Conservation (phyloP, 305 asterid genomes). For the Fraxinus baroniana region DNA sequence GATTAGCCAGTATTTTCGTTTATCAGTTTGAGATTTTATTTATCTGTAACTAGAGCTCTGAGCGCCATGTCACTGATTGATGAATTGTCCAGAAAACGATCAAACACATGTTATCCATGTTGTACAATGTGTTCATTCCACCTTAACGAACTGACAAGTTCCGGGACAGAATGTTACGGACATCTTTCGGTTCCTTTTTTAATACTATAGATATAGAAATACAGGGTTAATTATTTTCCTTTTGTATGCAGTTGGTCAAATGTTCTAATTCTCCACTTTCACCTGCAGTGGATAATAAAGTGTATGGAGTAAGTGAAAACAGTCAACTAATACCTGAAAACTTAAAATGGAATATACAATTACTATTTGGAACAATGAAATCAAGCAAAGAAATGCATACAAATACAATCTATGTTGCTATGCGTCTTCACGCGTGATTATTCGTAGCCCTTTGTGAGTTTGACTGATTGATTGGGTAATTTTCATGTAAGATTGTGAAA, state of each 20-base stretch:
- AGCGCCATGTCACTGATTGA: not conserved
- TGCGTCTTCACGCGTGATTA: not conserved
- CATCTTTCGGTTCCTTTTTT: not conserved
- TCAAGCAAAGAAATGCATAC: not conserved
- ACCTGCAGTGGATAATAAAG: not conserved
- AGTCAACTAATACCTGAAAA: not conserved
- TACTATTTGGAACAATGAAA: not conserved
- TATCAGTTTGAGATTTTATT: conserved; percentile 18
- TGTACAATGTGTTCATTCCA: not conserved
- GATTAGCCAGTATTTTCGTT: conserved; percentile 14
- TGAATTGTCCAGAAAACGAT: not conserved
- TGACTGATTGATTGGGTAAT: not conserved
- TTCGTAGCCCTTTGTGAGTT: not conserved
- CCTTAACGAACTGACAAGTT: not conserved
- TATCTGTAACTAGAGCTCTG: not conserved
- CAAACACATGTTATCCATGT: conserved; percentile 19
- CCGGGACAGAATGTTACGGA: not conserved
- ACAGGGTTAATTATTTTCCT: not conserved
- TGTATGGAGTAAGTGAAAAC: not conserved
- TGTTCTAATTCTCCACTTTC: conserved; percentile 7
- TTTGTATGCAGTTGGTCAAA: conserved; percentile 9
- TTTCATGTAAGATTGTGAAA: not conserved
- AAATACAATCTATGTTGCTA: not conserved
- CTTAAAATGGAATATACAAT: not conserved
- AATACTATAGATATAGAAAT: not conserved